These are phyloP conservation scores for Aspergillus caelatus DNA, from an alignment of 2,329 filamentous ascomycete species.

Conservation along the genomic window DNA sequence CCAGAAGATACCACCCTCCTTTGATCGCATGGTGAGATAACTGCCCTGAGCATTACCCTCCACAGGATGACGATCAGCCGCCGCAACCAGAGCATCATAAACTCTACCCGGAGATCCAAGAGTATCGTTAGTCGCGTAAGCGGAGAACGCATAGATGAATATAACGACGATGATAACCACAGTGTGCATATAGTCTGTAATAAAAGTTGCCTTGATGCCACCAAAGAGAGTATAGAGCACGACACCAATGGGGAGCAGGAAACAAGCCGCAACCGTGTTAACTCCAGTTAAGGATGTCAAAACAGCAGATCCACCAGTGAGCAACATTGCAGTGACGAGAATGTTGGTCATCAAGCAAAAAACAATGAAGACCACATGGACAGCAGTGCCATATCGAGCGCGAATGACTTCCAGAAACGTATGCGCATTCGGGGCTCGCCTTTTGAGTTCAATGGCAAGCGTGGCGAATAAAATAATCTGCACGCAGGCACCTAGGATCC, in stretches of 20 bases:
- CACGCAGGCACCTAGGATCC: slow-evolving; percentile 65
- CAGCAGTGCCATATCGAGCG: slow-evolving; percentile 72
- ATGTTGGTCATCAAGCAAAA: slow-evolving; percentile 86
- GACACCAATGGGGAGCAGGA: slow-evolving; percentile 78
- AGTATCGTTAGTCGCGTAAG: slow-evolving; percentile 72
- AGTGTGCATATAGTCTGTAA: slow-evolving; percentile 85
- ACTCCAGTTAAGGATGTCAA: slow-evolving; percentile 72
- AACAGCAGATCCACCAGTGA: slow-evolving; percentile 81
- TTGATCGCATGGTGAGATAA: slow-evolving; percentile 83
- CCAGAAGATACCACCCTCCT: slow-evolving; percentile 84
- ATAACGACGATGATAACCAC: slow-evolving; percentile 76
- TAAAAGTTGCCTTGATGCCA: slow-evolving; percentile 83
- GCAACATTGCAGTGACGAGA: slow-evolving; percentile 83
- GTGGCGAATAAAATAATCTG: slow-evolving; percentile 90
- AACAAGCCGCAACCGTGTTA: slow-evolving; percentile 78
- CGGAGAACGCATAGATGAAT: slow-evolving; percentile 79
- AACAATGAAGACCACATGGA: slow-evolving; percentile 77
- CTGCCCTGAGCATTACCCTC: slow-evolving; percentile 77
- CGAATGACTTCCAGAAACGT: slow-evolving; percentile 80
- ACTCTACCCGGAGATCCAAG: slow-evolving; percentile 76
- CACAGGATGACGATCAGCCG: slow-evolving; percentile 71
- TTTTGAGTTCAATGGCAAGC: slow-evolving; percentile 85
- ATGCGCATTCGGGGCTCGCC: slow-evolving; percentile 83
- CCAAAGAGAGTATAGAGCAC: slow-evolving; percentile 74
- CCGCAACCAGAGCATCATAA: slow-evolving; percentile 75